phyloP scores from a whole-genome alignment of 2,329 filamentous ascomycete genomes.

The Setomelanomma holmii region DNA sequence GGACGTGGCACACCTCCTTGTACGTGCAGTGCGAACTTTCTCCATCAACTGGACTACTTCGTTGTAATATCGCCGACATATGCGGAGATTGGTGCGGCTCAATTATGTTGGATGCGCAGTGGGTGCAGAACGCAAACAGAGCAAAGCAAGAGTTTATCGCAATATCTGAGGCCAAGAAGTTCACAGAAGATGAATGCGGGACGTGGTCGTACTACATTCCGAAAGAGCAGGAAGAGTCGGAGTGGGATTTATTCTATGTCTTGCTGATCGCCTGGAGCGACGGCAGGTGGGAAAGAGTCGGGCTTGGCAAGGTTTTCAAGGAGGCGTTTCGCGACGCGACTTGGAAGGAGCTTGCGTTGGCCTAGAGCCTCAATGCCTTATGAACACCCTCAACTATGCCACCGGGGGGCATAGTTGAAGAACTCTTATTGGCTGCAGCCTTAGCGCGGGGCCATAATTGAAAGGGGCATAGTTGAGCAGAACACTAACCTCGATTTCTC shows the following conservation, averaged over 20 bases:
- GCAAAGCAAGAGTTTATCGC: slow-evolving; percentile 3
- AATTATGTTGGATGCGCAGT: not conserved
- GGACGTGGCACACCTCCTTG: not conserved
- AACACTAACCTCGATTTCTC: no score
- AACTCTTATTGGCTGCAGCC: no score
- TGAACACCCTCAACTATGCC: no score
- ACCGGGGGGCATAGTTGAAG: no score
- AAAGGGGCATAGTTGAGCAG: no score
- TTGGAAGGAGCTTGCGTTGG: not conserved
- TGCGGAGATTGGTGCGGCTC: not conserved
- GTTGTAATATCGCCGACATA: not conserved
- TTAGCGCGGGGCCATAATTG: no score
- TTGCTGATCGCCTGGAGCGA: slow-evolving; percentile 8
- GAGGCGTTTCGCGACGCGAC: slow-evolving; percentile 8
- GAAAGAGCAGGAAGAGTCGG: slow-evolving; percentile 7
- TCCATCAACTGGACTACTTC: not conserved
- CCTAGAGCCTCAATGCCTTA: no score
- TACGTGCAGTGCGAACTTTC: not conserved
- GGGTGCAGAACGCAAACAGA: not conserved
- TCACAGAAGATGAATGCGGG: slow-evolving; percentile 11
- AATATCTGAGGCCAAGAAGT: slow-evolving; percentile 14
- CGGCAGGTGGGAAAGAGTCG: slow-evolving; percentile 9
- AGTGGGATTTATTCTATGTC: slow-evolving; percentile 20
- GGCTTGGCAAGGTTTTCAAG: slow-evolving; percentile 16
- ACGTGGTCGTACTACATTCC: slow-evolving; percentile 17